Percentiles rank a stretch among this genome's conserved stretches.
Conservation (phyloP, 148 eudicot genomes). For the Vaccinium macrocarpon region DNA sequence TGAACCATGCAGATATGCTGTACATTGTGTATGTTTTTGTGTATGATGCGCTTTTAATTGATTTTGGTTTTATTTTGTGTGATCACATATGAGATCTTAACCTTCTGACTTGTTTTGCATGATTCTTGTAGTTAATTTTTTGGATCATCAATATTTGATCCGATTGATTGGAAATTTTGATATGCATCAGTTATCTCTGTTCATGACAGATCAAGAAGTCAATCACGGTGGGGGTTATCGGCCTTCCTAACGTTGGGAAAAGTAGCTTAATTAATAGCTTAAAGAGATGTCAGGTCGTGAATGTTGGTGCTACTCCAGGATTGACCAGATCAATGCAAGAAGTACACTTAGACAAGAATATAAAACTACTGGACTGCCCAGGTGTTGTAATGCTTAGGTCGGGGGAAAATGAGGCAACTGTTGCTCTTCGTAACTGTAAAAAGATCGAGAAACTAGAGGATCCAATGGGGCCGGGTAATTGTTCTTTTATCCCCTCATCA, state of each 20-base stretch:
- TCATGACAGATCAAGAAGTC: constrained; percentile 79
- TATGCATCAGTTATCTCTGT: neutral
- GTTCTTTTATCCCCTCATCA: neutral
- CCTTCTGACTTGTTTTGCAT: neutral
- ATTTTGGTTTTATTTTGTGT: neutral
- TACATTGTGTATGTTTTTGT: neutral
- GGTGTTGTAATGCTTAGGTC: constrained; percentile 93
- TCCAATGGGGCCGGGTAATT: constrained; percentile 74
- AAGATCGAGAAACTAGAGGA: constrained; percentile 92
- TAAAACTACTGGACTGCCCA: constrained; percentile 93
- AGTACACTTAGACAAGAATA: constrained; percentile 89
- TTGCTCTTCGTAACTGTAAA: constrained; percentile 91
- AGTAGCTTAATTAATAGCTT: constrained; percentile 96
- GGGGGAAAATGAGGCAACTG: constrained; percentile 60
- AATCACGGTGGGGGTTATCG: constrained; percentile 85
- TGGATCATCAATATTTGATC: neutral
- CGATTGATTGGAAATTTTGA: neutral
- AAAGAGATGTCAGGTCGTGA: constrained; percentile 89
- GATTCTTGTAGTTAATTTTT: neutral
- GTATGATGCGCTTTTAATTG: neutral
- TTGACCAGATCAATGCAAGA: constrained; percentile 96
- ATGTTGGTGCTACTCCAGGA: constrained; percentile 96
- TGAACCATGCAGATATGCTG: neutral
- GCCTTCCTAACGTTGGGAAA: constrained; percentile 97
- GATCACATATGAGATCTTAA: neutral